These are phyloP conservation scores for Spergularia marina DNA, from an alignment of 148 eudicot species.

Conservation along the genomic window DNA sequence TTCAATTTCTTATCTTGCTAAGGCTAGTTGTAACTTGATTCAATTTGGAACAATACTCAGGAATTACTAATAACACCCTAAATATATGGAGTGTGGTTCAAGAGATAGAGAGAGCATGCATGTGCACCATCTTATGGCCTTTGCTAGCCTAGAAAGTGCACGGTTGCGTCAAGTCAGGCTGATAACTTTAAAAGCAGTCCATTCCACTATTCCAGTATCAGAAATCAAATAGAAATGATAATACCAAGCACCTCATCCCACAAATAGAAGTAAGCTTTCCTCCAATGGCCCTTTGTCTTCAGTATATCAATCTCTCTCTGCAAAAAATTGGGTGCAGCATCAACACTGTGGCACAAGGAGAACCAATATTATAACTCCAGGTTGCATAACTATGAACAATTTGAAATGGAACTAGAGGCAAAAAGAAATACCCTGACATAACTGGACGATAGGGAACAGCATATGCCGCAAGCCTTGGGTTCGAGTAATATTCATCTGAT, in stretches of 20 bases:
- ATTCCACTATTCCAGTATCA: not conserved
- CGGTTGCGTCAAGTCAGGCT: not conserved
- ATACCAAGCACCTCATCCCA: constrained; percentile 94
- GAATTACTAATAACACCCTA: no score
- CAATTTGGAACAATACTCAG: no score
- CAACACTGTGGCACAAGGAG: constrained; percentile 54
- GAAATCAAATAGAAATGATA: not conserved
- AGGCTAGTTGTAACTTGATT: not conserved
- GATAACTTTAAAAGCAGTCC: not conserved
- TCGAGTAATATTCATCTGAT: constrained; percentile 86
- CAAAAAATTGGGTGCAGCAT: constrained; percentile 60
- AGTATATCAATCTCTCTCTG: constrained; percentile 75
- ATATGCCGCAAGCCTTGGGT: constrained; percentile 96
- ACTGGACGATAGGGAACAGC: constrained; percentile 87
- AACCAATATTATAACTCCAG: constrained; percentile 23
- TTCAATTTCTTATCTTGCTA: not conserved
- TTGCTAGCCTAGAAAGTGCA: not conserved
- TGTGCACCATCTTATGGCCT: not conserved
- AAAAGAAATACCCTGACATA: constrained; percentile 52
- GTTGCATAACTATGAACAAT: constrained; percentile 7
- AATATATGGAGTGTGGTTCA: not conserved
- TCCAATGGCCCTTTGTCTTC: constrained; percentile 80
- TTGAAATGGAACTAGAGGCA: constrained; percentile 14
- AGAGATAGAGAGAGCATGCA: not conserved
- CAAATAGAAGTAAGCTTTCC: constrained; percentile 89